Evolutionary conservation across 139 green algal species (phyloP).

Genomic region (Volvox reticuliferus): DNA sequence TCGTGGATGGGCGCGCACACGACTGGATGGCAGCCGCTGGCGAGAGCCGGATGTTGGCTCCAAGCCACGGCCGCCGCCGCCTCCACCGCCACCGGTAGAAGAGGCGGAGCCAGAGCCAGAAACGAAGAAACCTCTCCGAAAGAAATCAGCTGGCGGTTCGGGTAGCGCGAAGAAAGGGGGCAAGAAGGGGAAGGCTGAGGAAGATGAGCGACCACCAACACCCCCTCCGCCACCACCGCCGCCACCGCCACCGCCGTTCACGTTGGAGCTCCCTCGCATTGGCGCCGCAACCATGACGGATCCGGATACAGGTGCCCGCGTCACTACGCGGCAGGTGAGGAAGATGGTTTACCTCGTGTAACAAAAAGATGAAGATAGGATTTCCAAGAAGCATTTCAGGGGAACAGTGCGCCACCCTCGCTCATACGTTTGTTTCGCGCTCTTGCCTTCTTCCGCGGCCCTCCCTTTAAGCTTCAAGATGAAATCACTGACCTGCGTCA

Average conservation of each 20-base stretch:
- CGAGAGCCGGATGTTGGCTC: conserved; percentile 54
- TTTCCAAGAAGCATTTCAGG: no score
- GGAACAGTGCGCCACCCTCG: no score
- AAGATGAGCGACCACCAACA: not conserved
- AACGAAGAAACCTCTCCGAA: not conserved
- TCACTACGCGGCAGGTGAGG: conserved; percentile 38
- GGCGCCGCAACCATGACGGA: conserved; percentile 44
- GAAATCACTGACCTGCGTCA: no score
- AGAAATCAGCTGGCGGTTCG: not conserved
- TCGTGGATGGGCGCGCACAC: conserved; percentile 49
- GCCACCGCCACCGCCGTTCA: conserved; percentile 41
- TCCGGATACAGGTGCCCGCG: conserved; percentile 52
- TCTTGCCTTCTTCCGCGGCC: no score
- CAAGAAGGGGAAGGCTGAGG: conserved; percentile 25
- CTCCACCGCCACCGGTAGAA: conserved; percentile 5
- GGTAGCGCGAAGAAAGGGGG: not conserved
- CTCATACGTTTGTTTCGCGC: no score
- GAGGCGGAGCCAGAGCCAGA: conserved; percentile 1
- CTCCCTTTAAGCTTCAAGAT: no score
- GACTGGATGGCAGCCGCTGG: conserved; percentile 53
- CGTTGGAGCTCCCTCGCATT: conserved; percentile 3
- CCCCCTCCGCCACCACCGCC: conserved; percentile 36
- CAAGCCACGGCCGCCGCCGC: conserved; percentile 1
- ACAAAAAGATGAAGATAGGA: no score
- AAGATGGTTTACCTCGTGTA: no score